Percentiles rank a stretch among this genome's conserved stretches.
phyloP scores from a whole-genome alignment of 2,329 filamentous ascomycete genomes.

The Aureobasidium namibiae region DNA sequence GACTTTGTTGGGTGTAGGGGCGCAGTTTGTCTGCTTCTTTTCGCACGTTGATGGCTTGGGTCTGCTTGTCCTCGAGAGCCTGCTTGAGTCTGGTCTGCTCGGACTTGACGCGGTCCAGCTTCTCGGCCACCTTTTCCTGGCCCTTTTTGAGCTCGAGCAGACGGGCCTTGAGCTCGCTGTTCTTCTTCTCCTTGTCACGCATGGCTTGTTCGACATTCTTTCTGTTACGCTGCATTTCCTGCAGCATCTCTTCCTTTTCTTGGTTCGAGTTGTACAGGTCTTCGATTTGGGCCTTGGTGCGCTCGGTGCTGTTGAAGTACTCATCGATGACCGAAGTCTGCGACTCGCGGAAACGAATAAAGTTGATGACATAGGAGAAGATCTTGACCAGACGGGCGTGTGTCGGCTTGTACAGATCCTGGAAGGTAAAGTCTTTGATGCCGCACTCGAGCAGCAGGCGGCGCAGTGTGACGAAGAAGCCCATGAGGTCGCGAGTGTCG shows the following conservation, averaged over 20 bases:
- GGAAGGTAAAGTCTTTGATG: constrained; percentile 87
- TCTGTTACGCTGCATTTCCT: constrained; percentile 72
- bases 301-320: constrained; percentile 85
- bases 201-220: constrained; percentile 74
- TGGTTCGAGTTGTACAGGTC: constrained; percentile 78
- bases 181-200: constrained; percentile 74
- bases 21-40: constrained; percentile 84
- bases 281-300: constrained; percentile 80
- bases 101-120: constrained; percentile 72
- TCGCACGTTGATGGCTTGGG: constrained; percentile 60
- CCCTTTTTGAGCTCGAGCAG: constrained; percentile 71
- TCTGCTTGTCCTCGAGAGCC: constrained; percentile 62
- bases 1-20: constrained; percentile 87
- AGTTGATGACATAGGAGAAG: constrained; percentile 97
- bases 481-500: constrained; percentile 91
- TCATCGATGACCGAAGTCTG: constrained; percentile 85
- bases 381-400: constrained; percentile 88
- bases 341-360: constrained; percentile 90
- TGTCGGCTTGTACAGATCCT: constrained; percentile 83
- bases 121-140: constrained; percentile 74
- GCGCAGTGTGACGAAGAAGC: constrained; percentile 80
- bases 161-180: constrained; percentile 76
- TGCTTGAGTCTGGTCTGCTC: constrained; percentile 71
- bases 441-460: constrained; percentile 77
- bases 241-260: constrained; percentile 69